Base-by-base conservation (phyloP, 2,329 filamentous ascomycete species). In the Cladosporium velox region DNA sequence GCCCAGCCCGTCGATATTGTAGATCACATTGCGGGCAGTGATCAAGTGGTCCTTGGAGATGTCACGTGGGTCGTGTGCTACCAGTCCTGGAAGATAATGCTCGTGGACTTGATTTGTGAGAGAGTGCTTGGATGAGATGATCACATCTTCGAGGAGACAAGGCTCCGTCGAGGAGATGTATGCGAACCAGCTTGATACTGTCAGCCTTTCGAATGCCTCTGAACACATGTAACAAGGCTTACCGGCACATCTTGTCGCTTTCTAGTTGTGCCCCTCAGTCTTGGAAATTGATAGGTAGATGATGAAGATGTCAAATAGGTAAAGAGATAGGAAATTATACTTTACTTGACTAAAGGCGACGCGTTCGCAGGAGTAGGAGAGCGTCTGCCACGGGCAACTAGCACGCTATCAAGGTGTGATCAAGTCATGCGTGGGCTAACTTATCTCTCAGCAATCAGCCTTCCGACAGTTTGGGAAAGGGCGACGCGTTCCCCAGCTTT, bases 1-100 rank as follows among this genome's bases (percentile, higher is more conserved):
- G n/a, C 84, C 84, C 12, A 85, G 76, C 38, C 84, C 84, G 70
- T 86, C 84, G 72, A 85, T 82, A 71, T 86, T 86, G 73, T 84
- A 79, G 32, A 85, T 74, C 1, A 80, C 79, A 72, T 86, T 86
- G 30, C 84, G 82, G 66, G 81, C 78, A 26, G 78, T 78, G 70
- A 84, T 75, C 64, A 80, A 74, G 58, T 82, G 74, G 69, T 82
- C 77, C 65, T 80, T 79, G 52, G 79, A 73, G 14, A 76, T 74
- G 52, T 80, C 73, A 41, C 78, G 72, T 3, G 81, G 77, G 54
- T 82, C 77, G 66, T 85, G 83, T 4, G 83, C 80, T 44, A 86
- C 77, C 1, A 85, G 77, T n/a, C 80, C 76, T 0, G 84, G 84
- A 1, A 86, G 79, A 69, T 85, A 86, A 71, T 86, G 84, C 59